A percentile compares a stretch with the other conserved stretches of the same genome.
These are phyloP conservation scores for Eurotiales sp. DNA, from an alignment of 2,329 filamentous ascomycete genomes.

Conservation along the genomic window DNA sequence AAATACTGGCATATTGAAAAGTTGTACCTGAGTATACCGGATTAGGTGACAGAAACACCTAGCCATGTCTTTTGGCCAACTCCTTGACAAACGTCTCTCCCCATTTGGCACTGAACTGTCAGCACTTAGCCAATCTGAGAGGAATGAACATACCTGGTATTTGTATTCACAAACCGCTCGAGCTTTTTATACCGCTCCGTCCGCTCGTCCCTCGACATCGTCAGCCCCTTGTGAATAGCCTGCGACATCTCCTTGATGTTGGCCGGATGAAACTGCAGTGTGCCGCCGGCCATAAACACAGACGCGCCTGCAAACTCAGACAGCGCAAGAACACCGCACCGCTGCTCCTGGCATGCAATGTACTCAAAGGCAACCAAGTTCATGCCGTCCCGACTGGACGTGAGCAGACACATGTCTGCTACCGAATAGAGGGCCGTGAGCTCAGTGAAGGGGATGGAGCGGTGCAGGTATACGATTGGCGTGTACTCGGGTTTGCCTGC, in stretches of 20 bases:
- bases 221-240: constrained; percentile 80
- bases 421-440: constrained; percentile 88
- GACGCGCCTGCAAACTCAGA: constrained; percentile 95
- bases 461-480: constrained; percentile 94
- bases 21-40: too few relatives aligned
- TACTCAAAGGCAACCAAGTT: constrained; percentile 97
- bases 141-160: constrained; percentile 62
- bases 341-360: constrained; percentile 81
- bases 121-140: neutral
- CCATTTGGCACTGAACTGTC: constrained; percentile 13
- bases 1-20: too few relatives aligned
- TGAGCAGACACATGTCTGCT: constrained; percentile 83
- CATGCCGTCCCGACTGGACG: constrained; percentile 91
- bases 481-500: constrained; percentile 86
- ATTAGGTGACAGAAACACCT: neutral
- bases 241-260: constrained; percentile 89
- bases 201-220: constrained; percentile 78
- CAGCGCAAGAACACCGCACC: constrained; percentile 85
- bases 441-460: constrained; percentile 88
- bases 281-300: constrained; percentile 75
- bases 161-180: constrained; percentile 84
- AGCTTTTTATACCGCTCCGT: constrained; percentile 78
- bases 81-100: constrained; percentile 12
- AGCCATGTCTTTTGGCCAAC: constrained; percentile 10
- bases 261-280: constrained; percentile 90